Evolutionary conservation across 176 grass and related monocot genomes (phyloP), one percentile per base, ranked within the genome.

Genomic region (Typha latifolia): DNA sequence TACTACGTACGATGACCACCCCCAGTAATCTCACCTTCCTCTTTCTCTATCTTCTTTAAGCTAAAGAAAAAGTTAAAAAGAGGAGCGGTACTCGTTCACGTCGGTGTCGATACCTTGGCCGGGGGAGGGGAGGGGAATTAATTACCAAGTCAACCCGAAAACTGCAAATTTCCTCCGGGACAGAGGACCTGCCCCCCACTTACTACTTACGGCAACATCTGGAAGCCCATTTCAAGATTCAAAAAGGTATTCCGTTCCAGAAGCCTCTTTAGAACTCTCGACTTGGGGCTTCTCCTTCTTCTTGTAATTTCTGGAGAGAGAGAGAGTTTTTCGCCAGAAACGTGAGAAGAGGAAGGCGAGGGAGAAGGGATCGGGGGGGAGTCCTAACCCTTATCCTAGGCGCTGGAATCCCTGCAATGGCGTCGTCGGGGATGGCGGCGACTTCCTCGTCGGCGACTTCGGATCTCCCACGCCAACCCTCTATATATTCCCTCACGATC

Each of bases 371-470:
- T 18, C 5, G 52, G 52, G 52, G 15, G 16, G 19, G 52, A 20
- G 14, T 20, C 52, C 3, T 57, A 57, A 57, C 52, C 52, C 52
- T 20, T 20, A 18, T 14, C 19, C 52, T 20, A 18, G 52, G 15
- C 52, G 53, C 53, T 22, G 18, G 53, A 59, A 21, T 22, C 18
- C 18, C 18, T 27, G 10, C 64, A 55, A 96, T 96, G 91, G 82
- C 84, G 49, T 78, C 84, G 69, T 85, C 84, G 73, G 80, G 79
- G 81, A 80, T 91, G 78, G 85, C 83, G 79, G 66, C 81, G 69
- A 84, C 85, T 32, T 79, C 93, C 62, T 84, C 85, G 53, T 18
- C 52, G 52, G 74, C 85, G 59, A 79, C 78, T 10, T 84, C 91
- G 70, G 93, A 91, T 81, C 77, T 96, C 50, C 72, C 81, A 72